Percentiles rank a stretch among this genome's conserved stretches.
phyloP scores from a whole-genome alignment of 2,329 filamentous ascomycete species.

The Torrubiellomyces zombiae region DNA sequence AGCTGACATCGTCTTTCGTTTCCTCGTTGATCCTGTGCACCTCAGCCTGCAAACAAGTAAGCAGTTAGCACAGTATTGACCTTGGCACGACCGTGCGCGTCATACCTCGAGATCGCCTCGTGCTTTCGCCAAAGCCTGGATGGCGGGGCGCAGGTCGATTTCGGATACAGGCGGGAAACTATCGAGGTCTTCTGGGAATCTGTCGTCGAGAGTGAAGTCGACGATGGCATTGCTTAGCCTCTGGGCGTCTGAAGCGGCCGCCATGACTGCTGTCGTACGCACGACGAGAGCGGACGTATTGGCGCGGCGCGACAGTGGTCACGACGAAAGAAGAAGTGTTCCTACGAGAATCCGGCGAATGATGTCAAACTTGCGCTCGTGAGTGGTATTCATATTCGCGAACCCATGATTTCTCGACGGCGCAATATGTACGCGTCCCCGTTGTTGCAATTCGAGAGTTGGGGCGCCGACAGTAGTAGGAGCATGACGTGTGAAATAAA shows the following conservation, averaged over 20 bases:
- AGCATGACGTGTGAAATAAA: no score
- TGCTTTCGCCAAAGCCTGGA: constrained; percentile 19
- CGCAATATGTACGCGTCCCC: no score
- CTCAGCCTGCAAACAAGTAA: constrained; percentile 26
- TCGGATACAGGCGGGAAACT: constrained; percentile 19
- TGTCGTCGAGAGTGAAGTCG: constrained; percentile 21
- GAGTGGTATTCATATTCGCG: neutral
- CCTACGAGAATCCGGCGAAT: no score
- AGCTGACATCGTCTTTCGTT: constrained; percentile 61
- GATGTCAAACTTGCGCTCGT: no score
- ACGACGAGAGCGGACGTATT: neutral
- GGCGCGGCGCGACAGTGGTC: no score
- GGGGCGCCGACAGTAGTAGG: no score
- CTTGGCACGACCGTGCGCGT: neutral
- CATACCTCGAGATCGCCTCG: constrained; percentile 23
- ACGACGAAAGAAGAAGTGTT: no score
- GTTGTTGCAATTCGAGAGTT: no score
- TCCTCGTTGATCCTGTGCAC: constrained; percentile 63
- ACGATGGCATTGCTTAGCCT: constrained; percentile 23
- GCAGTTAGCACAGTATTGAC: no score
- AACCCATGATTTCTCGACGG: no score
- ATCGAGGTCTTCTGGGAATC: constrained; percentile 23
- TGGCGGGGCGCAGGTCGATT: constrained; percentile 20
- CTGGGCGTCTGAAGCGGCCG: constrained; percentile 12
- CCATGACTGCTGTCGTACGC: constrained; percentile 14